Conservation (phyloP, 768 basidiomycete species). For the Xerocomellus amylosporus region DNA sequence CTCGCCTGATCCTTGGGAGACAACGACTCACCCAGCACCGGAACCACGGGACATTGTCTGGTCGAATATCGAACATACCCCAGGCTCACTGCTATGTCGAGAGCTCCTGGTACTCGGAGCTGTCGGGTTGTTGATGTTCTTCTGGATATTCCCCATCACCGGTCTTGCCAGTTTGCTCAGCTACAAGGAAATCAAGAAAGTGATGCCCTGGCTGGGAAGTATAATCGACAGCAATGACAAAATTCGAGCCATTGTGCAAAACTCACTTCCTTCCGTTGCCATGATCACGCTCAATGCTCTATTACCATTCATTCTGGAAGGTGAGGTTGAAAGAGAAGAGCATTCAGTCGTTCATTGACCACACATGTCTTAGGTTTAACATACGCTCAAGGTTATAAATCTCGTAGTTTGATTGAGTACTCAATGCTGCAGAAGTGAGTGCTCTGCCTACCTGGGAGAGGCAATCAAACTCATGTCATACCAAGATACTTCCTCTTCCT, state of each 20-base stretch:
- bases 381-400: conserved; percentile 86
- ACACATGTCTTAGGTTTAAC: conserved; percentile 52
- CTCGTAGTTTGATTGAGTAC: conserved; percentile 91
- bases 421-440: conserved; percentile 87
- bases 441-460: not conserved
- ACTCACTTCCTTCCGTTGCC: conserved; percentile 87
- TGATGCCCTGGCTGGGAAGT: conserved; percentile 82
- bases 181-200: conserved; percentile 90
- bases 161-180: conserved; percentile 84
- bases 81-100: conserved; percentile 56
- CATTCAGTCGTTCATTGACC: not conserved
- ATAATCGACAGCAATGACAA: conserved; percentile 80
- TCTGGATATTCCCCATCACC: conserved; percentile 91
- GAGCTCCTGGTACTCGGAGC: conserved; percentile 66
- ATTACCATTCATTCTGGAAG: conserved; percentile 86
- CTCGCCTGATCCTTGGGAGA: conserved; percentile 61
- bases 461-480: conserved; percentile 7
- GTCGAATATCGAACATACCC: conserved; percentile 79
- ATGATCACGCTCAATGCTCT: conserved; percentile 88
- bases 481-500: conserved; percentile 90
- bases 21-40: conserved; percentile 74
- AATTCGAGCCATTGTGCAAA: conserved; percentile 87
- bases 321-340: conserved; percentile 35
- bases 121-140: conserved; percentile 75
- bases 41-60: conserved; percentile 96